Evolutionary conservation across 805 yeast species (phyloP), one percentile per base, ranked within the genome.

Genomic region (Wickerhamiella kazuoi): DNA sequence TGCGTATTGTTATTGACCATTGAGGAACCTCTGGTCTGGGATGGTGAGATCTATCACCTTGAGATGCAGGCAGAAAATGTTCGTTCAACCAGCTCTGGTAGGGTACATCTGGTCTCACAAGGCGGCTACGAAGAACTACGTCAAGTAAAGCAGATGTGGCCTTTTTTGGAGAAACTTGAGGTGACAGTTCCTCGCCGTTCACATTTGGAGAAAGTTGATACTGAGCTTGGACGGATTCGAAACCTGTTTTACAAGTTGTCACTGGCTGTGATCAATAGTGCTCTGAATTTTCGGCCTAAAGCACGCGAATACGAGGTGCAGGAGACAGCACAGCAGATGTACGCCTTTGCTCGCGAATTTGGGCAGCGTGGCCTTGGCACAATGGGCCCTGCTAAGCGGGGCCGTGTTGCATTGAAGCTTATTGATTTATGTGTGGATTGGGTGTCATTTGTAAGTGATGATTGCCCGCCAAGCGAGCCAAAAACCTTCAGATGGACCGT

Each of bases 401-500:
- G 86, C 0, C 68, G 72, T 0, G 68, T 84, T 8, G 74, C 83
- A 21, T 62, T 77, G 60, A 72, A 74, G 48, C 67, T 90, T 54
- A 73, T 90, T 23, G 73, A 74, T 41, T 59, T 83, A 44, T 72
- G 93, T 34, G 73, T 84, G 34, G 87, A 79, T 40, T 90, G 98
- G 98, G 78, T 90, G 15, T 72, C 83, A 41, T 87, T 84, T 52
- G 74, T 90, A 21, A 83, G 87, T 44, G 95, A 90, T 56, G 96
- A 87, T 52, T 90, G 98, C 61, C 75, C 76, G 14, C 94, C 96
- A 1, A 78, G 93, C 0, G 96, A 87, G 48, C 71, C 79, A 40
- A 79, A 76, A 50, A 87, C 97, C 0, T 90, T 90, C 53, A 67
- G 93, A 50, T 90, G 96, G 95, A 83, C 95, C 57, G 97, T 90